A percentile compares a stretch with the other conserved stretches of the same genome.
These are phyloP conservation scores for Penicillium subrubescens DNA, from an alignment of 495 filamentous ascomycete species.

Conservation along the genomic window DNA sequence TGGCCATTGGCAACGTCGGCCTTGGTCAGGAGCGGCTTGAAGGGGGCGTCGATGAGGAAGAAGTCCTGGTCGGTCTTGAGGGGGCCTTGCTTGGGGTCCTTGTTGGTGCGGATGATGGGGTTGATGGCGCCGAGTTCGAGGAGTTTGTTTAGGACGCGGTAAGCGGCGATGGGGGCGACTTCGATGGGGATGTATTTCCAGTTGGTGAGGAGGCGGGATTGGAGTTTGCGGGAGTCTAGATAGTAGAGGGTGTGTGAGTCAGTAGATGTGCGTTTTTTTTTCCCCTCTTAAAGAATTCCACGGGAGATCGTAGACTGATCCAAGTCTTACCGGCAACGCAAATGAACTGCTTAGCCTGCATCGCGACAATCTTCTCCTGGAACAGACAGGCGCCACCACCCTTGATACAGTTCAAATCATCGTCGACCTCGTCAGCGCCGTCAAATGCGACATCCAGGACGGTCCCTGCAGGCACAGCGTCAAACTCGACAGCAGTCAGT, in stretches of 20 bases:
- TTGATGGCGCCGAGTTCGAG: constrained; percentile 66
- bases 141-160: constrained; percentile 68
- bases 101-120: constrained; percentile 68
- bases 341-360: constrained; percentile 82
- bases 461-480: constrained; percentile 60
- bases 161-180: constrained; percentile 79
- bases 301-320: constrained; percentile 2
- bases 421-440: constrained; percentile 96
- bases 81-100: constrained; percentile 72
- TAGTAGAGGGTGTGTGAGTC: constrained; percentile 8
- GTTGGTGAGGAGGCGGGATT: constrained; percentile 69
- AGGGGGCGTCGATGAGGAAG: constrained; percentile 91
- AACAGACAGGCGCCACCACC: constrained; percentile 95
- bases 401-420: constrained; percentile 94
- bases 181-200: constrained; percentile 93
- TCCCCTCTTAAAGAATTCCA: not conserved
- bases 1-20: constrained; percentile 54
- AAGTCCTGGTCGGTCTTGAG: constrained; percentile 92
- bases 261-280: not conserved
- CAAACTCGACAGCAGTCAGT: constrained; percentile 75
- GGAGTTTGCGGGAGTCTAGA: constrained; percentile 83
- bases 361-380: constrained; percentile 95
- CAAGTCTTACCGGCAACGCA: constrained; percentile 75
- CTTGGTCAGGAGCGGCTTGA: constrained; percentile 66
- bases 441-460: constrained; percentile 85